Percentiles rank a stretch among this genome's conserved stretches.
Evolutionary conservation across 1,284 basidiomycete species (phyloP).

Genomic region (Ceratorhiza oryzae-sativae): DNA sequence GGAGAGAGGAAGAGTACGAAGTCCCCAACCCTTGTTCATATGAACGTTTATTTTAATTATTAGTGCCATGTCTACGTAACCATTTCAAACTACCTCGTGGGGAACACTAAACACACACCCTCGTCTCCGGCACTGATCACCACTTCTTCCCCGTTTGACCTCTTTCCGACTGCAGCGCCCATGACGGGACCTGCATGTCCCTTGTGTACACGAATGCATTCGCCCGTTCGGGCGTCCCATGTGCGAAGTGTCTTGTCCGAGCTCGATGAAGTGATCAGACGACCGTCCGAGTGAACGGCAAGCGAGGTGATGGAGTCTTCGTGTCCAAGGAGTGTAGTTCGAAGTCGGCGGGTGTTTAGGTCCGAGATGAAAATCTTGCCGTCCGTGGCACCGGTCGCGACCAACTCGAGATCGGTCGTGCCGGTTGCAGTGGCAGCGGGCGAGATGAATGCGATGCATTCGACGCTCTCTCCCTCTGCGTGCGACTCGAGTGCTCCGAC

Average conservation of each 20-base stretch:
- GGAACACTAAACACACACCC: conserved; percentile 79
- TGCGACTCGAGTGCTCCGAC: conserved; percentile 84
- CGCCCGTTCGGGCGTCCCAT: conserved; percentile 91
- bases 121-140: conserved; percentile 88
- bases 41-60: too few relatives aligned
- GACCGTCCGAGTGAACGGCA: conserved; percentile 69
- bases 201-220: conserved; percentile 77
- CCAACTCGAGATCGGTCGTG: conserved; percentile 66
- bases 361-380: conserved; percentile 97
- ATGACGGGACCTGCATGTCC: conserved; percentile 88
- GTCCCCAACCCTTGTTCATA: too few relatives aligned
- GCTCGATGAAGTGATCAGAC: conserved; percentile 82
- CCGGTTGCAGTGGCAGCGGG: conserved; percentile 48
- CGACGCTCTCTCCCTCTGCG: conserved; percentile 87
- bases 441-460: conserved; percentile 81
- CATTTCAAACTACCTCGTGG: conserved; percentile 30
- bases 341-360: conserved; percentile 79
- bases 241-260: conserved; percentile 87
- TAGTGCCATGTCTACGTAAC: too few relatives aligned
- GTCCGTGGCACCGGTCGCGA: conserved; percentile 91
- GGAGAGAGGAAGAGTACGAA: too few relatives aligned
- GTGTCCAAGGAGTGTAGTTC: conserved; percentile 61
- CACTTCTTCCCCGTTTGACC: conserved; percentile 59
- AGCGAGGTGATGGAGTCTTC: conserved; percentile 90
- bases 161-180: conserved; percentile 72